Evolutionary conservation across 75 land plant genomes (phyloP).

Genomic region (Ceratopteris richardii): DNA sequence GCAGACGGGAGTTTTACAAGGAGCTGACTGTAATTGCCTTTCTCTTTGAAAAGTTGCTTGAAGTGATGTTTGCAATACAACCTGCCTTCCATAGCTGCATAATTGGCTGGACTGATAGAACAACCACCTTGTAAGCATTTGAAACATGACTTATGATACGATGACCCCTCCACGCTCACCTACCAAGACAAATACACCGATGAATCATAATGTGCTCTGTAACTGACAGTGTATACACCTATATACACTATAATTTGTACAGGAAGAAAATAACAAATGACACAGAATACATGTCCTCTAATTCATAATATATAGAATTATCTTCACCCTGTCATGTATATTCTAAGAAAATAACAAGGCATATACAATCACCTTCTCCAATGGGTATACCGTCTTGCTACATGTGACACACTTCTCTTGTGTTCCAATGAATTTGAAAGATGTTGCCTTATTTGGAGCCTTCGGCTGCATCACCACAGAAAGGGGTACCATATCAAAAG

Average conservation of each 20-base stretch:
- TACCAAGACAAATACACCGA: slow-evolving; percentile 9
- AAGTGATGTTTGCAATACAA: slow-evolving; percentile 74
- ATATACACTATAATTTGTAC: background rate
- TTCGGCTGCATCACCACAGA: slow-evolving; percentile 25
- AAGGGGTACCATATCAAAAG: too few relatives aligned
- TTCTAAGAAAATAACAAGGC: background rate
- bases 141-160: slow-evolving; percentile 70
- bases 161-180: slow-evolving; percentile 62
- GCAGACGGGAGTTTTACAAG: slow-evolving; percentile 49
- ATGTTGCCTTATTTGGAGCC: slow-evolving; percentile 35
- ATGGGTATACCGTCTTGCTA: slow-evolving; percentile 47
- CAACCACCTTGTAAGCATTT: slow-evolving; percentile 81
- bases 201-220: background rate
- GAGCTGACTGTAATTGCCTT: slow-evolving; percentile 64
- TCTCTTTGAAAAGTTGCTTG: slow-evolving; percentile 71
- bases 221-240: background rate
- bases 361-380: slow-evolving; percentile 41
- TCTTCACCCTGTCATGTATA: background rate
- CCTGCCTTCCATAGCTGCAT: slow-evolving; percentile 63
- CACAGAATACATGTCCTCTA: background rate
- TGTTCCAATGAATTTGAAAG: slow-evolving; percentile 47
- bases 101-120: slow-evolving; percentile 55
- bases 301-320: background rate
- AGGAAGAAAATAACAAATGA: background rate
- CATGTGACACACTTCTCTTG: slow-evolving; percentile 60